A percentile compares a stretch with the other conserved stretches of the same genome.
These are phyloP conservation scores for Bolboschoenus planiculmis DNA, from an alignment of 176 grass and related monocot genomes.

Conservation along the genomic window DNA sequence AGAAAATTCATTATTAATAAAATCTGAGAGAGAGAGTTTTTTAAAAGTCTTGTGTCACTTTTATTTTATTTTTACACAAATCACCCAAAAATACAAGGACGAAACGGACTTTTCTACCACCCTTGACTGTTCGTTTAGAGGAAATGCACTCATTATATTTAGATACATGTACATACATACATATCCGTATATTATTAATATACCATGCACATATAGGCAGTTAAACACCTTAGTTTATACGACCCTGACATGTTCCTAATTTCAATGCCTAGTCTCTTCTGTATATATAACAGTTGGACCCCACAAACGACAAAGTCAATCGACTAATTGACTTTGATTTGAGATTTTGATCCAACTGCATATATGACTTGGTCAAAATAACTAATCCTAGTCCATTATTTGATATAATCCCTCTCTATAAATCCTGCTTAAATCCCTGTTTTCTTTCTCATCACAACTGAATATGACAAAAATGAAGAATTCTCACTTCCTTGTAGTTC, in stretches of 20 bases:
- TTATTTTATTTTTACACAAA: no score
- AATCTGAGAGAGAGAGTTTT: no score
- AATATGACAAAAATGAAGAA: neutral
- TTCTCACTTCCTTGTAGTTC: neutral
- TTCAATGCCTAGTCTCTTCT: neutral
- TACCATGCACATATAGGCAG: no score
- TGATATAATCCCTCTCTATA: neutral
- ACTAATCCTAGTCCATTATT: neutral
- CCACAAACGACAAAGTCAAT: neutral
- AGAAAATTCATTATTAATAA: no score
- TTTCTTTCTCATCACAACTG: neutral
- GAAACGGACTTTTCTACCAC: no score
- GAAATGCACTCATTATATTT: no score
- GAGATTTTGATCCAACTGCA: neutral
- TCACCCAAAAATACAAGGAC: no score
- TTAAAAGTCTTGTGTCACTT: no score
- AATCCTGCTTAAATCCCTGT: neutral
- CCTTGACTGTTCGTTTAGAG: no score
- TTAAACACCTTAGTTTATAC: no score
- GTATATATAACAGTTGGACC: neutral
- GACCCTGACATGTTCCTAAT: neutral
- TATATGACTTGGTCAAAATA: slow-evolving; percentile 5
- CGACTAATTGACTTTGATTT: neutral
- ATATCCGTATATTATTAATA: no score
- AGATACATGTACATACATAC: no score